Evolutionary conservation across 441 rosid genomes (phyloP), one percentile per base, ranked within the genome.

Genomic region (Melastoma candidum): DNA sequence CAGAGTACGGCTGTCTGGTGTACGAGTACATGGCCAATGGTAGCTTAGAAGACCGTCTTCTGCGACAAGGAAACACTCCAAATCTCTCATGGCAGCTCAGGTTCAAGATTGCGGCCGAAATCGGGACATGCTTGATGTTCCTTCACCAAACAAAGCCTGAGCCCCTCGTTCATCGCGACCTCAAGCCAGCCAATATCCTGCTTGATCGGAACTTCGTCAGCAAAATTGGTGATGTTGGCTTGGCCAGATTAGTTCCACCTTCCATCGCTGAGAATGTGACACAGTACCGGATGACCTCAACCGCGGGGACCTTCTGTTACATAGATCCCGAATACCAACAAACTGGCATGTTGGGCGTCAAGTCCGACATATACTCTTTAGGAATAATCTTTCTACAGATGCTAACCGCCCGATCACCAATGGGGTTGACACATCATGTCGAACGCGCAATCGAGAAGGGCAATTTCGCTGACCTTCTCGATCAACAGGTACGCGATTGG

Each of bases 141-240:
- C 57, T 53, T 12, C 57, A 53, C 29, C 45, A 53, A 8, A 32
- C 57, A 29, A 53, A 53, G 44, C 57, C 57, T 13, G 46, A 53
- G 57, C 57, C 57, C 3, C 17, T 53, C 22, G 46, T 53, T 11
- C 57, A 22, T 53, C 46, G 47, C 1, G 57, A 53, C 7, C 26
- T 41, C 22, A 53, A 39, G 44, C 57, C 46, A 41, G 57, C 10
- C 0, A 43, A 39, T 22, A 53, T 53, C 45, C 44, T 43, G 44
- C 47, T 53, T 39, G 46, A 43, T 11, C 17, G 46, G 4, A 53
- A 53, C 12, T 39, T 36, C 14, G 47, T 39, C 3, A 53, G 57
- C 29, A 53, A 53, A 8, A 53, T 53, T 9, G 44, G 57, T 11
- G 57, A 53, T 41, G 57, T 53, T 12, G 57, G 48, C 17, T 17